Evolutionary conservation across 2,329 filamentous ascomycete genomes (phyloP).

Genomic region (Exophiala sideris): DNA sequence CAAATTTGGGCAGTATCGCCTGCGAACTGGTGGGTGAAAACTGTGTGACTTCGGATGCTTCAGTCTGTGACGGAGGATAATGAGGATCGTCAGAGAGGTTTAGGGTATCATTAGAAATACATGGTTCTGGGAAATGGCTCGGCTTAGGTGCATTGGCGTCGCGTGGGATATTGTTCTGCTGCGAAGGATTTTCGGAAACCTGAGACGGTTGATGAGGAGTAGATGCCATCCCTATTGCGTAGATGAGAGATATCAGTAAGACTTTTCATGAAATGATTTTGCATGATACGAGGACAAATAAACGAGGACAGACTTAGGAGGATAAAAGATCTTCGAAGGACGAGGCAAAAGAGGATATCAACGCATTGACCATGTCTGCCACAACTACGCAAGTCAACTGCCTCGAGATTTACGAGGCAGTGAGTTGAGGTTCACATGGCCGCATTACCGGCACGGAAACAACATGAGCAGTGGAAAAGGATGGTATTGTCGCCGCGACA

Average conservation of each 20-base stretch:
- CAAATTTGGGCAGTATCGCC: background rate
- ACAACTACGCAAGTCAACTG: too few species aligned
- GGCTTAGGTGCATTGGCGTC: background rate
- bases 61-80: constrained; percentile 6
- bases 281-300: too few species aligned
- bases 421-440: too few species aligned
- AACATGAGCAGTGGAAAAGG: too few species aligned
- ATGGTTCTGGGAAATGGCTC: background rate
- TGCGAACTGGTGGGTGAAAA: constrained; percentile 1
- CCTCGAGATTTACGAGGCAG: too few species aligned
- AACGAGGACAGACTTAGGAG: background rate
- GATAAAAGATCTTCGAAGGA: background rate
- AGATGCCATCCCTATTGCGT: background rate
- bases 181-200: background rate
- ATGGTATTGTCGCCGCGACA: too few species aligned
- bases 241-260: background rate
- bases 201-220: background rate
- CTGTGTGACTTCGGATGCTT: constrained; percentile 1
- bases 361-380: too few species aligned
- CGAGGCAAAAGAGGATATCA: background rate
- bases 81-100: background rate
- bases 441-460: too few species aligned
- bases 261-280: too few species aligned
- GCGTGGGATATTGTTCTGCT: background rate
- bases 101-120: background rate